A percentile compares a stretch with the other conserved stretches of the same genome.
Evolutionary conservation across 108 stramenopile species (phyloP).

Genomic region (Skeletonema costatum): DNA sequence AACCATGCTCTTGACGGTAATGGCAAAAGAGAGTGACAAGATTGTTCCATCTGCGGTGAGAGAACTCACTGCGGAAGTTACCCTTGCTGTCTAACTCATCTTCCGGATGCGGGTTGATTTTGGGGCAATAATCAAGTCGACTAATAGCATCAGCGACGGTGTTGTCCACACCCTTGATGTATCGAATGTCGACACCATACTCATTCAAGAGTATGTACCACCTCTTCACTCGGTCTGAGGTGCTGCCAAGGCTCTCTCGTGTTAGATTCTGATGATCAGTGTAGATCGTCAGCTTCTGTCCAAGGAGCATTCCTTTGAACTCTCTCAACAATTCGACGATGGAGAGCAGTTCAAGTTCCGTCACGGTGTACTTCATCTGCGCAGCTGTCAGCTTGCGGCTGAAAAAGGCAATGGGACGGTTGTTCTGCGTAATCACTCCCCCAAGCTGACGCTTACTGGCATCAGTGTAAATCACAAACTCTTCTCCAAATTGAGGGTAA

Average conservation of each 20-base stretch:
- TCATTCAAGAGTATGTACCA: slow-evolving; percentile 17
- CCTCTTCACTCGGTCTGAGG: not conserved
- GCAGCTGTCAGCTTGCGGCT: slow-evolving; percentile 42
- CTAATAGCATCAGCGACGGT: slow-evolving; percentile 25
- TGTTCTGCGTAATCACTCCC: slow-evolving; percentile 46
- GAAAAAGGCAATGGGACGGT: slow-evolving; percentile 47
- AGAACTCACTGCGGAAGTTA: too few species aligned
- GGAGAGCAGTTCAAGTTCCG: slow-evolving; percentile 51
- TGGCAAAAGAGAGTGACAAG: not conserved
- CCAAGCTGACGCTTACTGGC: slow-evolving; percentile 47
- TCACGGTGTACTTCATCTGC: slow-evolving; percentile 38
- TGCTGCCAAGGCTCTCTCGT: not conserved
- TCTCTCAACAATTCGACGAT: slow-evolving; percentile 62
- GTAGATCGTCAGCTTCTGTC: slow-evolving; percentile 22
- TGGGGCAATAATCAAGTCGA: slow-evolving; percentile 1
- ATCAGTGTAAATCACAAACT: slow-evolving; percentile 40
- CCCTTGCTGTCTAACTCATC: not conserved
- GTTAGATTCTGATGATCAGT: slow-evolving; percentile 21
- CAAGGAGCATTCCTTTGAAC: slow-evolving; percentile 45
- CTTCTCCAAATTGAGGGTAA: slow-evolving; percentile 48
- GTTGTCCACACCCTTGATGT: slow-evolving; percentile 29
- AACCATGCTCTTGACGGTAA: not conserved
- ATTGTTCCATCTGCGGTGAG: not conserved
- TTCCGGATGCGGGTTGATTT: not conserved
- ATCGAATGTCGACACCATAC: slow-evolving; percentile 5